A percentile compares a stretch with the other conserved stretches of the same genome.
These are phyloP conservation scores for Flaveria brownii DNA, from an alignment of 129 eudicot species.

Conservation along the genomic window DNA sequence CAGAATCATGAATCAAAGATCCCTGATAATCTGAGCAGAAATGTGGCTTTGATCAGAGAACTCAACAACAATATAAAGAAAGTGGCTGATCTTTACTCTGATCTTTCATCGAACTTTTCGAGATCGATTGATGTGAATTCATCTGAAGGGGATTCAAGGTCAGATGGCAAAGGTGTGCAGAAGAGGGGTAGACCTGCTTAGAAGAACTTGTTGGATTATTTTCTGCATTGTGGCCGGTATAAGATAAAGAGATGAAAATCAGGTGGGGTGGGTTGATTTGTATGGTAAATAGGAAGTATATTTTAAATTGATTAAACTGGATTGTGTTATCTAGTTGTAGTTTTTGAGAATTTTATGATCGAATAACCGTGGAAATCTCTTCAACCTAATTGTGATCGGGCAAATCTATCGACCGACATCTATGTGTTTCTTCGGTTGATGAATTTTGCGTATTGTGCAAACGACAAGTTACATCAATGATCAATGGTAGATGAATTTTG, in stretches of 20 bases:
- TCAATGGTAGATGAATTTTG: background rate
- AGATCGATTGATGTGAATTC: slow-evolving; percentile 59
- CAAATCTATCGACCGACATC: background rate
- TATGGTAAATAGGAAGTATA: slow-evolving; percentile 24
- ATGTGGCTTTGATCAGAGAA: slow-evolving; percentile 78
- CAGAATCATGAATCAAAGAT: slow-evolving; percentile 87
- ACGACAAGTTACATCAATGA: background rate
- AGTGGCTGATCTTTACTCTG: slow-evolving; percentile 77
- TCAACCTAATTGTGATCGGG: slow-evolving; percentile 23
- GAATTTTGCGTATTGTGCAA: background rate
- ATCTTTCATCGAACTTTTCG: slow-evolving; percentile 67
- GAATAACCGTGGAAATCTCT: slow-evolving; percentile 35
- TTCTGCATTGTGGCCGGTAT: too few relatives aligned
- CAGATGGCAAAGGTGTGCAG: slow-evolving; percentile 54
- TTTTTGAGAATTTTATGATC: slow-evolving; percentile 31
- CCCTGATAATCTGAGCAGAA: slow-evolving; percentile 74
- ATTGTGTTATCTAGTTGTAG: slow-evolving; percentile 29
- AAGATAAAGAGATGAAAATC: too few relatives aligned
- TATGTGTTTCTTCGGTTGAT: slow-evolving; percentile 5
- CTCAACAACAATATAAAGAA: slow-evolving; percentile 85
- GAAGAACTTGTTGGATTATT: background rate
- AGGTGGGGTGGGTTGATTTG: too few relatives aligned
- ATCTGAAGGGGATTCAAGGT: slow-evolving; percentile 73
- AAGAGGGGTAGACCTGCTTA: slow-evolving; percentile 70
- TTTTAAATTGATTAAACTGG: slow-evolving; percentile 21